Base-by-base conservation (phyloP, 2,329 filamentous ascomycete genomes). In the Hymenoscyphus repandus region DNA sequence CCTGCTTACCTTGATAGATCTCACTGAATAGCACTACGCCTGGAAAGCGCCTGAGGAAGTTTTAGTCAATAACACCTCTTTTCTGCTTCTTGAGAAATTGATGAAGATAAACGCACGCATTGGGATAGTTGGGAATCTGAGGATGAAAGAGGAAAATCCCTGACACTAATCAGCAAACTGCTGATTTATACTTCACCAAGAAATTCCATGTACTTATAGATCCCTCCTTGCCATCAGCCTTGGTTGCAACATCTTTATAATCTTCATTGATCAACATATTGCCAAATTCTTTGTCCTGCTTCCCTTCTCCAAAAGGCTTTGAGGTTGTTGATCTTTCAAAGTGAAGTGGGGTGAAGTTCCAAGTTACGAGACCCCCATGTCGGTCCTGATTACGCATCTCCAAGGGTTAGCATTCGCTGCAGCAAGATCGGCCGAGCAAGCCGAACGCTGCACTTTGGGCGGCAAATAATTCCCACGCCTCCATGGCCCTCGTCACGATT, bases 81-180 rank as follows among this genome's bases (percentile, higher is more conserved):
- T 22, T 7, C 37, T 37, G 31, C 18, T 22, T 12, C 27, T 17
- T 11, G 11, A 5, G 12, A 10, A 7, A 31, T n/a, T 12, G 27
- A 34, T 43, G 18, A 27, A 12, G 45, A 33, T 44, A 11, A 39
- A 62, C 77, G 64, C 82, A 90, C 69, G 91, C 91, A 59, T 93
- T 84, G 27, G 91, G 90, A 66, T 95, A 95, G 53, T 86, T 85
- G 1, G 89, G 80, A 58, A 96, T 85, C 12, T 80, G 82, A 6
- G 91, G 91, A 66, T 96, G 89, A 70, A 91, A 96, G 66, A 95
- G 66, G 70, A 91, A 95, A 65, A 96, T 86, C 59, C 90, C 90
- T 95, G 66, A 20, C 15, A 20, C 39, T 49, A 18, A 53, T 57
- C 44, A 59, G 53, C 42, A 20, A n/a, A 15, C 4, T 27, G 43